These are phyloP conservation scores for Gyrodon lividus DNA, from an alignment of 768 basidiomycete species.

Conservation along the genomic window DNA sequence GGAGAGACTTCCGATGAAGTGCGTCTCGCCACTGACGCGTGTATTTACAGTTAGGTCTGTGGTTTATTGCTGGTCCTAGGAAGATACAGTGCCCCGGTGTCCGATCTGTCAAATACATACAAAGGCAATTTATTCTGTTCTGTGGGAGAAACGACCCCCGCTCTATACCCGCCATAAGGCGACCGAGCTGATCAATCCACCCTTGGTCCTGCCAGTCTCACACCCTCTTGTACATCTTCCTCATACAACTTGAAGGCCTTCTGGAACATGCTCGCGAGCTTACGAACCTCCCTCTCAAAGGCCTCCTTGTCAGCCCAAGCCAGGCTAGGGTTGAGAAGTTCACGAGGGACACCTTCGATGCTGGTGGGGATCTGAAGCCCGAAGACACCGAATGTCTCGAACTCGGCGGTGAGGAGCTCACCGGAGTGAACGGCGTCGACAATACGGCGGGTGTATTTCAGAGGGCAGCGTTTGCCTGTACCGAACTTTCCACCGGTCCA, in stretches of 20 bases:
- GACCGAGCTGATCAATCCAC: conserved; percentile 18
- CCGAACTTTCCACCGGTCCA: conserved; percentile 97
- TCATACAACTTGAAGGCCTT: conserved; percentile 94
- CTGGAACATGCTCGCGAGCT: conserved; percentile 90
- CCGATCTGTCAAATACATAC: background rate
- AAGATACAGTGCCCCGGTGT: too few species aligned
- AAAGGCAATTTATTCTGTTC: background rate
- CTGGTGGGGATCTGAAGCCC: conserved; percentile 79
- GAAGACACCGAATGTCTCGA: conserved; percentile 81
- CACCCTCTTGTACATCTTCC: conserved; percentile 77
- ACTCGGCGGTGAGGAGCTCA: conserved; percentile 83
- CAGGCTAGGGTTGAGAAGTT: conserved; percentile 82
- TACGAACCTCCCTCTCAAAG: conserved; percentile 84
- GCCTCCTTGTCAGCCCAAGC: conserved; percentile 91
- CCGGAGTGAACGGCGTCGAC: conserved; percentile 97
- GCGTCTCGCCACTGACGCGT: background rate
- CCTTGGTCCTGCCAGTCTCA: conserved; percentile 77
- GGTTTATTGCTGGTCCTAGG: too few species aligned
- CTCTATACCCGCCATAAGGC: background rate
- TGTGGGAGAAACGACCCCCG: background rate
- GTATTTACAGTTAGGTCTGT: background rate
- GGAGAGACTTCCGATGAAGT: too few species aligned
- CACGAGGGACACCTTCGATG: conserved; percentile 84
- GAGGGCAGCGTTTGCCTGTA: conserved; percentile 89
- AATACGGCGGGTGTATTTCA: conserved; percentile 93